Percentiles rank a stretch among this genome's conserved stretches.
These are phyloP conservation scores for Neckera pumila DNA, from an alignment of 225 moss, liverwort and hornwort species.

Conservation along the genomic window DNA sequence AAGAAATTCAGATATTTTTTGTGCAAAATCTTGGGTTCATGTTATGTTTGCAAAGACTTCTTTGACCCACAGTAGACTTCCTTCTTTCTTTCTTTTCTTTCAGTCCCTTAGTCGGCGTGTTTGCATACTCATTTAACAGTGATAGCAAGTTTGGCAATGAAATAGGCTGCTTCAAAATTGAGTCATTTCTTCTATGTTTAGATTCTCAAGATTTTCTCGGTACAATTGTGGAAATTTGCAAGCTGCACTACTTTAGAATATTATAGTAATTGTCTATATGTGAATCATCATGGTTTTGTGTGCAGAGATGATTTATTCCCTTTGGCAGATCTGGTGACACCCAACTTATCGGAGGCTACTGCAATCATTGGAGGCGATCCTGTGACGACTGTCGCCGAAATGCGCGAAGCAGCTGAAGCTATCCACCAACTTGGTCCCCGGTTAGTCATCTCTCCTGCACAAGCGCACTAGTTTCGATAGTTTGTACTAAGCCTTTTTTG, in stretches of 20 bases:
- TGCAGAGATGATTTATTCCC: slow-evolving; percentile 71
- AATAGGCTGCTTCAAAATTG: background rate
- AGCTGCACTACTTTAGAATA: background rate
- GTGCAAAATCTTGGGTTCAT: background rate
- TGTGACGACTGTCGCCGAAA: slow-evolving; percentile 56
- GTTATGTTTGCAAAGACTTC: background rate
- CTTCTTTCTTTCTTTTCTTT: background rate
- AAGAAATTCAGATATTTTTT: background rate
- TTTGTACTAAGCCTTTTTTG: background rate
- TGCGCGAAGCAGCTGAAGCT: slow-evolving; percentile 77
- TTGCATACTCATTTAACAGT: background rate
- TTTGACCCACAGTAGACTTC: background rate
- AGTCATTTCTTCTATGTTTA: background rate
- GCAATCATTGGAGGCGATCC: slow-evolving; percentile 60
- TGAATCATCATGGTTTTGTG: background rate
- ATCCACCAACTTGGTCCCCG: slow-evolving; percentile 88
- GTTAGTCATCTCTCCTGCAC: slow-evolving; percentile 17
- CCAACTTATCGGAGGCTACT: slow-evolving; percentile 82
- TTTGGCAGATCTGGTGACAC: slow-evolving; percentile 82
- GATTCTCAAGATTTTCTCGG: background rate
- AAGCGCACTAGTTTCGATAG: background rate
- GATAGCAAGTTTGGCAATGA: background rate
- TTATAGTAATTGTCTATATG: background rate
- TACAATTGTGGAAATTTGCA: background rate
- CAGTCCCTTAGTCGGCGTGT: background rate